Evolutionary conservation across 2,329 filamentous ascomycete species (phyloP).

Genomic region (Graphilbum sp.): DNA sequence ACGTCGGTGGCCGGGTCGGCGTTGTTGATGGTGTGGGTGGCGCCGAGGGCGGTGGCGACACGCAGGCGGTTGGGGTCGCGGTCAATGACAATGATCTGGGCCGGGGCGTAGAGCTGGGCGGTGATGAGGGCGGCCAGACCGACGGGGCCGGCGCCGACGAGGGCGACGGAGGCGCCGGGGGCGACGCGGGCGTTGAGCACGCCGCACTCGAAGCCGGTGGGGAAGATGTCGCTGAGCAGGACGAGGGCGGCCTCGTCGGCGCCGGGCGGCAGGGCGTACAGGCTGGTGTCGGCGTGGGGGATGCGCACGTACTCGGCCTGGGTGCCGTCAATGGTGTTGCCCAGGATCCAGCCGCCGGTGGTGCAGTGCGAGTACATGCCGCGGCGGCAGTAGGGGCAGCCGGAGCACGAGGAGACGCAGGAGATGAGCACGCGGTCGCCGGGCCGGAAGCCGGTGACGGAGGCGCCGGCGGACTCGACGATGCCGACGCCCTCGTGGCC

Average conservation of each 20-base stretch:
- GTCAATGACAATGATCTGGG: constrained; percentile 34
- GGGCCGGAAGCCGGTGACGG: constrained; percentile 27
- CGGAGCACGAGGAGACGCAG: constrained; percentile 32
- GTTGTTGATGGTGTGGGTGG: constrained; percentile 26
- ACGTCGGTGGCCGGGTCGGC: constrained; percentile 12
- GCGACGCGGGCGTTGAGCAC: constrained; percentile 32
- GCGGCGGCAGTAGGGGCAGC: constrained; percentile 31
- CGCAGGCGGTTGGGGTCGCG: constrained; percentile 28
- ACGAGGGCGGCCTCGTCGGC: constrained; percentile 25
- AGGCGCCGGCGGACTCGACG: constrained; percentile 25
- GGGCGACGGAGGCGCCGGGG: constrained; percentile 33
- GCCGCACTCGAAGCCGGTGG: constrained; percentile 38
- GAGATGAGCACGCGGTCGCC: constrained; percentile 36
- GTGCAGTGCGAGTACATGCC: constrained; percentile 36
- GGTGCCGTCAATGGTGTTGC: constrained; percentile 34
- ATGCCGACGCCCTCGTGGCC: constrained; percentile 38
- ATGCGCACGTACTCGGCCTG: constrained; percentile 41
- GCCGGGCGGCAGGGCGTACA: constrained; percentile 25
- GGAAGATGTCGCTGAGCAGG: constrained; percentile 37
- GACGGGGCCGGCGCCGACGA: constrained; percentile 39
- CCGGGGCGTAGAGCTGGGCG: constrained; percentile 35
- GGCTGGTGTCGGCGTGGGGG: constrained; percentile 29
- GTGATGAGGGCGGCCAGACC: constrained; percentile 38
- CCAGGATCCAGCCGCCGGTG: constrained; percentile 37
- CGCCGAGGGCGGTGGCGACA: constrained; percentile 30